phyloP scores from a whole-genome alignment of 2,329 filamentous ascomycete genomes.

The Triangularia verruculosa region DNA sequence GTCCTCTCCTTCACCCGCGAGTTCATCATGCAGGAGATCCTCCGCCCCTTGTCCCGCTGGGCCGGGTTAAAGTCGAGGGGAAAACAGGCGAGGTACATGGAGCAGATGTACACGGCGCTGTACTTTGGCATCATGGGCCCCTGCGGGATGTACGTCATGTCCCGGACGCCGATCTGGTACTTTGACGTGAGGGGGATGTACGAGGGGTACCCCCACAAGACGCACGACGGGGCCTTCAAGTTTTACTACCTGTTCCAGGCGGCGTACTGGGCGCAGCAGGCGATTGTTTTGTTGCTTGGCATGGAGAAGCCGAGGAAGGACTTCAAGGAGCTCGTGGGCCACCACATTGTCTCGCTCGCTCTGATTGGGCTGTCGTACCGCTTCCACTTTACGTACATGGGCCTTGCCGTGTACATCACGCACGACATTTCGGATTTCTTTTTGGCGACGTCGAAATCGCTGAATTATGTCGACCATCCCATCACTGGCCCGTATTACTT shows the following conservation, averaged over 20 bases:
- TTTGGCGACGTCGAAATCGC: constrained; percentile 84
- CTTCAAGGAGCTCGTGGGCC: constrained; percentile 86
- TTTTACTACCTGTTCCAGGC: constrained; percentile 95
- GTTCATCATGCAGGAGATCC: constrained; percentile 89
- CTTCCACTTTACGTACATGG: constrained; percentile 97
- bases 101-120: constrained; percentile 89
- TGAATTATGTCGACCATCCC: constrained; percentile 83
- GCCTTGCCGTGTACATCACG: constrained; percentile 87
- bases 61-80: constrained; percentile 67
- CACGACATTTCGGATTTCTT: constrained; percentile 96
- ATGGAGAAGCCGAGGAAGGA: constrained; percentile 94
- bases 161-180: constrained; percentile 87
- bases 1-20: constrained; percentile 91
- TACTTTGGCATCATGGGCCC: constrained; percentile 85
- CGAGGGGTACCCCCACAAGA: constrained; percentile 78
- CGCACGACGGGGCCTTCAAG: constrained; percentile 80
- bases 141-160: constrained; percentile 87
- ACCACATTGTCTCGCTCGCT: constrained; percentile 84
- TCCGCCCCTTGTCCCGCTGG: constrained; percentile 70
- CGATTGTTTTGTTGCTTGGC: constrained; percentile 79
- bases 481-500: constrained; percentile 83
- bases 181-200: constrained; percentile 93
- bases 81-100: constrained; percentile 91
- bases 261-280: constrained; percentile 93
- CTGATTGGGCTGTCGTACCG: constrained; percentile 86